phyloP scores from a whole-genome alignment of 345 rosid genomes.

The Salix suchowensis region DNA sequence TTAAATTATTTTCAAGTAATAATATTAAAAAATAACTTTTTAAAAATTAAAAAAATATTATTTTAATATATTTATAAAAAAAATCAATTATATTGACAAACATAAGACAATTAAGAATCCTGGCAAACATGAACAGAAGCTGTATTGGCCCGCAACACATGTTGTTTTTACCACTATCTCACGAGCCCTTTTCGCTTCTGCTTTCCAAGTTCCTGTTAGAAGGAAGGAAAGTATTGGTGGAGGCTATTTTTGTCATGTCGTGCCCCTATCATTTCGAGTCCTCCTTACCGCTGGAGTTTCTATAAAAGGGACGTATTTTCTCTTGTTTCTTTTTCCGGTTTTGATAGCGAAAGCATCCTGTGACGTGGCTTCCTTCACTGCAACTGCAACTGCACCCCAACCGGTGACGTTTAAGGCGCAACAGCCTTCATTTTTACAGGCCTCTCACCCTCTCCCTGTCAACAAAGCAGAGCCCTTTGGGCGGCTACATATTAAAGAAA shows the following conservation, averaged over 20 bases:
- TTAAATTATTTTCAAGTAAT: no score
- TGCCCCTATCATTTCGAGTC: background rate
- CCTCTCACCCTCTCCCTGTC: background rate
- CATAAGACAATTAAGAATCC: background rate
- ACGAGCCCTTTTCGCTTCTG: no score
- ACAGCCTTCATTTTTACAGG: background rate
- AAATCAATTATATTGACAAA: no score
- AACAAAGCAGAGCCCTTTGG: background rate
- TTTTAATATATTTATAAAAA: no score
- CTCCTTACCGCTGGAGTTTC: background rate
- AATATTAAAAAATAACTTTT: no score
- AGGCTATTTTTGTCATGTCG: background rate
- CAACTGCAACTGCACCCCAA: background rate
- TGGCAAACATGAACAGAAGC: background rate
- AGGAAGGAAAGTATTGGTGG: background rate
- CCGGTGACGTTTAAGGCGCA: conserved; percentile 12
- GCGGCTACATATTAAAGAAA: background rate
- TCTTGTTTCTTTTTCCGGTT: background rate
- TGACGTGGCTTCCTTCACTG: background rate
- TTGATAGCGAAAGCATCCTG: background rate
- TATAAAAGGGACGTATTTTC: background rate
- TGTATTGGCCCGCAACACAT: no score
- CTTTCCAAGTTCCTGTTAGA: no score
- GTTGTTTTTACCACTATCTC: no score
- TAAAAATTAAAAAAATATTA: no score